A percentile compares a stretch with the other conserved stretches of the same genome.
Evolutionary conservation across 805 yeast genomes (phyloP).

Genomic region (Ogataea chonburiensis): DNA sequence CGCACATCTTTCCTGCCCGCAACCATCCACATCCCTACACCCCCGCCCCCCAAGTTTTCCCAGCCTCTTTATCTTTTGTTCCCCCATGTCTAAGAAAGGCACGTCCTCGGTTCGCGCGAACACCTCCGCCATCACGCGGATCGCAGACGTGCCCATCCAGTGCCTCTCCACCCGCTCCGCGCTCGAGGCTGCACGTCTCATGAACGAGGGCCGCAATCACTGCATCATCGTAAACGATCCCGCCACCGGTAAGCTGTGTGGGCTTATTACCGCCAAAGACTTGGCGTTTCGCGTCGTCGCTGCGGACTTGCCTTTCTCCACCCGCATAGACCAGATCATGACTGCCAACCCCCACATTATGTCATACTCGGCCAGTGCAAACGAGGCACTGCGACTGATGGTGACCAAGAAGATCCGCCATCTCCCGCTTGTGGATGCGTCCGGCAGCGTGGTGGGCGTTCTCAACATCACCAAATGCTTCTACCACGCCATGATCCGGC

Average conservation of each 20-base stretch:
- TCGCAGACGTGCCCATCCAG: constrained; percentile 39
- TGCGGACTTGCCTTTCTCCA: constrained; percentile 23
- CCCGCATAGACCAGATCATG: constrained; percentile 39
- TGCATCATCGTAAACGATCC: constrained; percentile 39
- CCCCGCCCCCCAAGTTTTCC: background rate
- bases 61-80: constrained; percentile 2
- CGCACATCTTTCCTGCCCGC: constrained; percentile 1
- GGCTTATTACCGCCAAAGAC: constrained; percentile 46
- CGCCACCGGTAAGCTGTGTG: constrained; percentile 32
- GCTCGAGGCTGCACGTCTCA: constrained; percentile 34
- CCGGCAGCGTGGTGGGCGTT: constrained; percentile 40
- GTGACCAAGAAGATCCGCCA: constrained; percentile 42
- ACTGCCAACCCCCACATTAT: constrained; percentile 38
- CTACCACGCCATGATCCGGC: constrained; percentile 44
- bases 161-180: constrained; percentile 36
- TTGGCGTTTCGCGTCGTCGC: constrained; percentile 44
- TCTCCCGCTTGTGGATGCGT: constrained; percentile 40
- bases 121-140: constrained; percentile 20
- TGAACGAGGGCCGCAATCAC: constrained; percentile 41
- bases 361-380: constrained; percentile 38
- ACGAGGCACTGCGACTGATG: constrained; percentile 43
- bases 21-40: constrained; percentile 1
- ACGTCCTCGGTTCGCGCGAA: constrained; percentile 7
- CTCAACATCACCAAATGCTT: constrained; percentile 47
- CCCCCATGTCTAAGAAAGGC: constrained; percentile 11